Evolutionary conservation across 2,329 filamentous ascomycete genomes (phyloP).

Genomic region (Colletotrichum musicola): DNA sequence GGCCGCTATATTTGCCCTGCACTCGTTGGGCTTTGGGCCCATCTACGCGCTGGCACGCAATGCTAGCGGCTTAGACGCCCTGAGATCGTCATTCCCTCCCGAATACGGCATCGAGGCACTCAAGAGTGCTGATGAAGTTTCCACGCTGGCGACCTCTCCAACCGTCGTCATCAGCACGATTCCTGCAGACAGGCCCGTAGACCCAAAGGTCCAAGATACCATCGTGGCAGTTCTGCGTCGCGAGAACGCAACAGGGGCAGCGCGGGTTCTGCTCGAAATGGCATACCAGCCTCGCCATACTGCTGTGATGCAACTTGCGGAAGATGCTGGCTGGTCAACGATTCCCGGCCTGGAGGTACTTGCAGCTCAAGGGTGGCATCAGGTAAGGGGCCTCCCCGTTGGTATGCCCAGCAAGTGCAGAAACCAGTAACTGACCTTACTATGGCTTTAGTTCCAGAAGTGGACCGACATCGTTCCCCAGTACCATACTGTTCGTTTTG

Average conservation of each 20-base stretch:
- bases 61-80: constrained; percentile 72
- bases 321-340: constrained; percentile 82
- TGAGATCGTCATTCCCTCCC: constrained; percentile 79
- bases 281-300: constrained; percentile 93
- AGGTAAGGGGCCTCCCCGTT: constrained; percentile 65
- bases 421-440: constrained; percentile 41
- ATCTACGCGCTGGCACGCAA: constrained; percentile 91
- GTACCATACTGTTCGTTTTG: constrained; percentile 75
- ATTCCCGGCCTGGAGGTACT: constrained; percentile 91
- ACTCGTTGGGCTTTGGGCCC: constrained; percentile 84
- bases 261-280: constrained; percentile 87
- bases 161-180: constrained; percentile 89
- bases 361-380: constrained; percentile 89
- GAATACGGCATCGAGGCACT: constrained; percentile 80
- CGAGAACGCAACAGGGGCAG: constrained; percentile 53
- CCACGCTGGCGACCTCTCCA: constrained; percentile 57
- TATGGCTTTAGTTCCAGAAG: constrained; percentile 72
- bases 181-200: constrained; percentile 87
- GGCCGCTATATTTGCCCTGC: constrained; percentile 89
- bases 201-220: constrained; percentile 75
- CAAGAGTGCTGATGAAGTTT: constrained; percentile 8
- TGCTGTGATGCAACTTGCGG: constrained; percentile 85
- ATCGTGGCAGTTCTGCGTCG: constrained; percentile 67
- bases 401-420: not conserved
- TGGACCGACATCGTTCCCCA: constrained; percentile 87